These are phyloP conservation scores for Leccinum subtestaceum DNA, from an alignment of 768 basidiomycete species.

Conservation along the genomic window DNA sequence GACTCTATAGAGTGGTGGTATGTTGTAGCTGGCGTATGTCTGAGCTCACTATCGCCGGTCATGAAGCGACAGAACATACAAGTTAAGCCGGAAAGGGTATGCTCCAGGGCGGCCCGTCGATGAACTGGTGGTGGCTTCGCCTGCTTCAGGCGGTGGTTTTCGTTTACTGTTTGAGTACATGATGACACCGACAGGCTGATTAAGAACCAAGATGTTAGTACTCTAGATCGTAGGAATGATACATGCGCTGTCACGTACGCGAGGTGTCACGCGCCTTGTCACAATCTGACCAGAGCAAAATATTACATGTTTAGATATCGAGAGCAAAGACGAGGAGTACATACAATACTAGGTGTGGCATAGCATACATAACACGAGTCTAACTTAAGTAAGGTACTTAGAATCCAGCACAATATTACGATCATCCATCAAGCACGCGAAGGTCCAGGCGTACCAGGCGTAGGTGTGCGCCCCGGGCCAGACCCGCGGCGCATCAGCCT, in stretches of 20 bases:
- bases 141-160: background rate
- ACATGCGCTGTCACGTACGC: slow-evolving; percentile 19
- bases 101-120: slow-evolving; percentile 1
- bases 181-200: background rate
- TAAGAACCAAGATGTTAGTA: background rate
- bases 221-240: background rate
- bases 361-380: slow-evolving; percentile 29
- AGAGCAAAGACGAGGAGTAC: slow-evolving; percentile 20
- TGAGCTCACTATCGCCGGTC: slow-evolving; percentile 5
- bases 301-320: slow-evolving; percentile 5
- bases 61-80: slow-evolving; percentile 48
- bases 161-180: slow-evolving; percentile 26
- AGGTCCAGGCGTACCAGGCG: slow-evolving; percentile 22
- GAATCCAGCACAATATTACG: background rate
- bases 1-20: slow-evolving; percentile 81
- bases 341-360: slow-evolving; percentile 28
- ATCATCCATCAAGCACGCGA: slow-evolving; percentile 17
- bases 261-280: slow-evolving; percentile 27
- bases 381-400: slow-evolving; percentile 28
- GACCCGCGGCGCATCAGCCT: slow-evolving; percentile 30
- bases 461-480: slow-evolving; percentile 18
- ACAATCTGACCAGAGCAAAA: background rate
- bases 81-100: slow-evolving; percentile 75
- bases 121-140: background rate
- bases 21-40: slow-evolving; percentile 66